Evolutionary conservation across 2,329 filamentous ascomycete genomes (phyloP), one percentile per base, ranked within the genome.

Genomic region (Fusarium udum): DNA sequence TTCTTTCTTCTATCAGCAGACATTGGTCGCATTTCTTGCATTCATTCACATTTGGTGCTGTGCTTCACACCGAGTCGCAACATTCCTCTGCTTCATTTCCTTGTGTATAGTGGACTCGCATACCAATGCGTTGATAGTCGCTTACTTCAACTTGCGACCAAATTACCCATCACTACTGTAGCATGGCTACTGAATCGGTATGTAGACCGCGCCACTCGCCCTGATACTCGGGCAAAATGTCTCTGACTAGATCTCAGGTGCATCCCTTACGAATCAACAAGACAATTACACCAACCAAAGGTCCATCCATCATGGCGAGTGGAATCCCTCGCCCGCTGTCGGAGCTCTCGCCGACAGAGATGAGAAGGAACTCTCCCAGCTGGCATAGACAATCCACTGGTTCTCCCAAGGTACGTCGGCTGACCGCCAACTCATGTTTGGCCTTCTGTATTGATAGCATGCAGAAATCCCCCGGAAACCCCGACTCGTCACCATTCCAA

Each of bases 321-420:
- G 86, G 88, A 78, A 84, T 88, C 62, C 89, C 92, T 79, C 91
- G 93, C 78, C 93, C 96, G 66, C 88, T 99, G 74, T 93, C 94
- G 71, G 96, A 99, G 85, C 91, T 99, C 79, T 94, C 93, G 77
- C 93, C 93, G 59, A 93, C 93, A 71, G 94, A 95, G 83, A 92
- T 91, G 82, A 90, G 95, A 80, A 90, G 95, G 78, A 98, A 98
- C 85, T 98, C 95, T 57, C 95, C 95, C 60, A 97, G 93, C 85
- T 97, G 92, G 90, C 95, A 92, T 78, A 92, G 95, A 82, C 95
- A 92, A 78, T 93, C 95, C 81, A 76, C 67, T 42, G 78, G 76
- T 31, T 80, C 81, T 40, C 81, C 82, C 52, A 82, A 83, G 82
- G 82, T 83, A 74, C 37, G 82, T 75, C 28, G 28, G 28, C 39